Conservation (phyloP, 192 early-diverging fungal genomes). For the Backusella australiensis region DNA sequence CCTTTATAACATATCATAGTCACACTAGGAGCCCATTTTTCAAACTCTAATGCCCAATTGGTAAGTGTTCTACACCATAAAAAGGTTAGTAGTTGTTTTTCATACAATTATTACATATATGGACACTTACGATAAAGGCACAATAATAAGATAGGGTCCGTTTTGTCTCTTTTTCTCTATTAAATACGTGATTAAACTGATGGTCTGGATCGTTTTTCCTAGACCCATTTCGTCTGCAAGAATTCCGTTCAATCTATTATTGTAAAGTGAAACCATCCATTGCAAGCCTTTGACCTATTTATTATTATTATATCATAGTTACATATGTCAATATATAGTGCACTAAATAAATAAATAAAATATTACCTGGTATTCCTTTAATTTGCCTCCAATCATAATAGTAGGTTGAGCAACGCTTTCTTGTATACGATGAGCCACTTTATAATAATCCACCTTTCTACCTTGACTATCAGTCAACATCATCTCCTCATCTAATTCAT, state of each 20-base stretch:
- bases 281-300: slow-evolving; percentile 83
- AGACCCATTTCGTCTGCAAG: slow-evolving; percentile 95
- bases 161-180: slow-evolving; percentile 92
- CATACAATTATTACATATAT: not conserved
- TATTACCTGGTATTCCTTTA: slow-evolving; percentile 91
- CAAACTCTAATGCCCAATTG: slow-evolving; percentile 97
- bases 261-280: slow-evolving; percentile 99
- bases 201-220: slow-evolving; percentile 92
- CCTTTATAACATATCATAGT: slow-evolving; percentile 93
- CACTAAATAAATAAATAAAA: not conserved
- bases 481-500: slow-evolving; percentile 36
- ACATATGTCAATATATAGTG: not conserved
- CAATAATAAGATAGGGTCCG: slow-evolving; percentile 93
- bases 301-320: not conserved
- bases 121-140: slow-evolving; percentile 81
- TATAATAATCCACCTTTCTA: slow-evolving; percentile 77
- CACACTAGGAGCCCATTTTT: slow-evolving; percentile 94
- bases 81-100: not conserved
- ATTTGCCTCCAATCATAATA: slow-evolving; percentile 81
- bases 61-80: slow-evolving; percentile 67
- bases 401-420: slow-evolving; percentile 78
- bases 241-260: slow-evolving; percentile 97
- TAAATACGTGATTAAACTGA: slow-evolving; percentile 92
- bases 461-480: slow-evolving; percentile 39
- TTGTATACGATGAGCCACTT: slow-evolving; percentile 79